Base-by-base conservation (phyloP, 2,329 filamentous ascomycete genomes). In the Neonectria sp. region DNA sequence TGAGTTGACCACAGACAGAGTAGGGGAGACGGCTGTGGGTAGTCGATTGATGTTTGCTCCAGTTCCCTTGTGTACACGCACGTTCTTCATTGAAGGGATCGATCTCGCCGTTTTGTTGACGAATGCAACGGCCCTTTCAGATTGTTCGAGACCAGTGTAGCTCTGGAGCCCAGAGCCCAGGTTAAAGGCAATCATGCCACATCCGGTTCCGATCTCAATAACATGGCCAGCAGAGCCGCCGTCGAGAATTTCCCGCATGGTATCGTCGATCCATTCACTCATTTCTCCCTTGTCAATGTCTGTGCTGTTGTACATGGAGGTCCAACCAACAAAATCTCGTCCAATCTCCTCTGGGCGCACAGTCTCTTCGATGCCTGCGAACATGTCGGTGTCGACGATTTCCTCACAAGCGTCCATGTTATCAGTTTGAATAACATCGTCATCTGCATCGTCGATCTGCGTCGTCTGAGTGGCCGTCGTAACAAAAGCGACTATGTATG, bases 181-280 rank as follows among this genome's bases (percentile, higher is more conserved):
- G 21, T 46, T 79, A 63, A 79, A 79, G 1, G 79, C 61, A 13
- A 79, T 75, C 78, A 79, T 80, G 0, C 78, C 78, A 0, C 72
- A 65, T 1, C 77, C 78, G 1, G 77, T 74, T 2, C 78, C 78
- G 0, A 80, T 63, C 51, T 79, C 78, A 0, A 79, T 67, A 0
- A 79, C 72, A 17, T 73, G 48, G 1, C 64, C 63, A 3, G 64
- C 37, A 6, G 8, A 17, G 11, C 25, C 33, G 7, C 65, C 70
- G 5, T 75, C 67, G 8, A 49, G 65, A 1, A 78, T 68, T 0
- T 68, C 61, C 2, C 48, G 13, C 1, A 79, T 75, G 1, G 77
- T 78, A 11, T 79, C 78, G 7, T 78, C 72, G 0, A 80, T 66
- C 78, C 78, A 80, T 49, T 78, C 77, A 3, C 73, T 56, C 78